Evolutionary conservation across 2,329 filamentous ascomycete genomes (phyloP).

Genomic region (Sodiomyces alkalinus): DNA sequence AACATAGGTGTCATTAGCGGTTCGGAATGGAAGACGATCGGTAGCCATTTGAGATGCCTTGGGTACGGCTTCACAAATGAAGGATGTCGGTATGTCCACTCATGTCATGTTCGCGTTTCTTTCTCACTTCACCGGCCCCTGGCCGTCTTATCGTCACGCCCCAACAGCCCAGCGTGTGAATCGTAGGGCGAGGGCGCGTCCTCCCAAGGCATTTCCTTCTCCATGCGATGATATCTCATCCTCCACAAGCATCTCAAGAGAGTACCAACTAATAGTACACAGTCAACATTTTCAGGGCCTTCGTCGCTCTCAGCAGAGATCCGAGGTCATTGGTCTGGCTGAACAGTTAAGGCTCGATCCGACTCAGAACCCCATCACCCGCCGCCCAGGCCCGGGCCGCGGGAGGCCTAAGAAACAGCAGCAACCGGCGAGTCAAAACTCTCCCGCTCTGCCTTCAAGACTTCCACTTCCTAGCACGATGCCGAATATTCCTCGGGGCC

Average conservation of each 20-base stretch:
- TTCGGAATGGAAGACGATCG: constrained; percentile 45
- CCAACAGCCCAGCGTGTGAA: neutral
- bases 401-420: constrained; percentile 35
- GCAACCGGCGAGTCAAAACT: constrained; percentile 7
- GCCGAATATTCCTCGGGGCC: no score
- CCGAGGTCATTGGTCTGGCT: constrained; percentile 22
- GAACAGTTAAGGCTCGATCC: constrained; percentile 30
- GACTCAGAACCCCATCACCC: constrained; percentile 41
- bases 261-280: neutral
- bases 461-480: no score
- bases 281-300: constrained; percentile 49
- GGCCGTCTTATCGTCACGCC: neutral
- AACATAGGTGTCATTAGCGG: constrained; percentile 49
- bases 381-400: constrained; percentile 41
- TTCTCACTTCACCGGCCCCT: neutral
- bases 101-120: neutral
- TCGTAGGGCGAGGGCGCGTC: neutral
- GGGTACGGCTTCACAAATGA: constrained; percentile 51
- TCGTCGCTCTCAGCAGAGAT: constrained; percentile 37
- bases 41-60: constrained; percentile 41
- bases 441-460: no score
- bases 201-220: neutral
- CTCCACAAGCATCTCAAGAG: neutral
- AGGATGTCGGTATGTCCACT: constrained; percentile 40
- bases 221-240: neutral